Evolutionary conservation across 2,329 filamentous ascomycete species (phyloP), one percentile per base, ranked within the genome.

Genomic region (Diaporthe nobilis): DNA sequence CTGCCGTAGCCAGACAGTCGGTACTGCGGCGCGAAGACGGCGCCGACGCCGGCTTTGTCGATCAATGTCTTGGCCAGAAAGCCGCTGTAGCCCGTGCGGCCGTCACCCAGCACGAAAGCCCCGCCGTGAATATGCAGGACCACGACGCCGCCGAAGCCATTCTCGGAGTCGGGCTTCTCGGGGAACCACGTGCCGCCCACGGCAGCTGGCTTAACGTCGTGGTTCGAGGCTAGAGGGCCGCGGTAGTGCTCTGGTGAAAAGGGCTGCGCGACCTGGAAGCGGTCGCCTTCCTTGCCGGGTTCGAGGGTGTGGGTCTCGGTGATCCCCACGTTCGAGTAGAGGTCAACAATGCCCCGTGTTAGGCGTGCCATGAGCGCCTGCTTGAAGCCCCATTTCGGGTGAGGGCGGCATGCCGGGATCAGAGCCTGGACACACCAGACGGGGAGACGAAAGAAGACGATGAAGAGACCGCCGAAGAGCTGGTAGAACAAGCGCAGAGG

Each of bases 1-100:
- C 55, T 49, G 53, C 85, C 84, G 0, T 85, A 83, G 47, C 85
- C 83, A 0, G 81, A 83, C 20, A 89, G 83, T 1, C 87, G 84
- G 80, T 89, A 89, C 71, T 87, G 85, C 1, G 86, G 86, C 37
- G 80, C 79, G 70, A 87, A 83, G 65, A 87, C 79, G 74, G 85
- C 83, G 0, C 81, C 81, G 5, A 80, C 81, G 13, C 79, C 79
- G 0, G 82, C 81, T 72, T 85, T 71, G 49, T 78, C 55, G 28
- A 53, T 28, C n/a, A 72, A 15, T 39, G 55, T 72, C 39, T 20
- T 53, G 25, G 55, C 70, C n/a, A 47, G 2, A 17, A 72, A 72
- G 2, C 70, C 55, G 39, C 25, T 22, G 39, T 61, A 72, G 15
- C 15, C 55, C 2, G 44, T 31, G 31, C 70, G 70, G n/a, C 55